Conservation (phyloP, 2,329 filamentous ascomycete species). For the Scleromitrula shiraiana region DNA sequence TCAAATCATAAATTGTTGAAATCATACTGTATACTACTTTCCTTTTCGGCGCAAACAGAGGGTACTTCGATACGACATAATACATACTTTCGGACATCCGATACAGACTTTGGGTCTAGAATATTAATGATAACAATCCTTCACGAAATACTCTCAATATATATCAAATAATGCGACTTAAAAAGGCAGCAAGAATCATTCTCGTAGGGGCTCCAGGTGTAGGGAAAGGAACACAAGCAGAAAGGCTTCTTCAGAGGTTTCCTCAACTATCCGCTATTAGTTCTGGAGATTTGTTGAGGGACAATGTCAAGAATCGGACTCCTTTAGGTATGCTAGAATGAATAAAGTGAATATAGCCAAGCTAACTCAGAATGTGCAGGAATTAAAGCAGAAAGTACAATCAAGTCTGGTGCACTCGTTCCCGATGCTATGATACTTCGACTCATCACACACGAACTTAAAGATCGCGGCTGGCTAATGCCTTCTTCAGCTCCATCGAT, state of each 20-base stretch:
- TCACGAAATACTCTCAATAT: background rate
- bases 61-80: no score
- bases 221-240: constrained; percentile 92
- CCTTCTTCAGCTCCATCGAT: constrained; percentile 33
- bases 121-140: no score
- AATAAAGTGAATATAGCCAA: background rate
- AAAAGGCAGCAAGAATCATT: constrained; percentile 82
- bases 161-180: constrained; percentile 50
- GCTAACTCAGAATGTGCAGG: constrained; percentile 41
- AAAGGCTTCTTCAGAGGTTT: constrained; percentile 77
- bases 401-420: constrained; percentile 84
- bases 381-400: constrained; percentile 81
- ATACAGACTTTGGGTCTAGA: background rate
- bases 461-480: constrained; percentile 74
- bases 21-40: no score
- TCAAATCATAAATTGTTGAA: no score
- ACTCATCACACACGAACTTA: constrained; percentile 84
- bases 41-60: no score
- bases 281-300: constrained; percentile 83
- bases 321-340: constrained; percentile 57
- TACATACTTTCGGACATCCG: constrained; percentile 4
- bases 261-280: constrained; percentile 86
- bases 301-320: constrained; percentile 85
- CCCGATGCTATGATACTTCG: constrained; percentile 86
- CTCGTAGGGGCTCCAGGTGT: constrained; percentile 86